These are phyloP conservation scores for Suillus subluteus DNA, from an alignment of 768 basidiomycete genomes.

Conservation along the genomic window DNA sequence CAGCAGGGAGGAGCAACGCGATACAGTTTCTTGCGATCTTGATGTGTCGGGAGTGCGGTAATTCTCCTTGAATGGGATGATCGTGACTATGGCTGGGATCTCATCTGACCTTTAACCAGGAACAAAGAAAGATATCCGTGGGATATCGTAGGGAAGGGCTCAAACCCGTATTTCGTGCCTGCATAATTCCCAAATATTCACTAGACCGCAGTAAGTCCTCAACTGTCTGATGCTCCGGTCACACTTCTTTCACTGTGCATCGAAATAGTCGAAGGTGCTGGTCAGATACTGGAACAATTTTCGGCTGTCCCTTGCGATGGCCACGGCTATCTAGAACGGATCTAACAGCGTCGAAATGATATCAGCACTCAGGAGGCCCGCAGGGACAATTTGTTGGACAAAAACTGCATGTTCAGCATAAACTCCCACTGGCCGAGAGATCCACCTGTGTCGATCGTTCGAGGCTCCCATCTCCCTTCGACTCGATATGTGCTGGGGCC, in stretches of 20 bases:
- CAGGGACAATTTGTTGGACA: slow-evolving; percentile 47
- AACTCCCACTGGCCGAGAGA: slow-evolving; percentile 57
- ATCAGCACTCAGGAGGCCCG: not conserved
- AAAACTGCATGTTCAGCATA: slow-evolving; percentile 64
- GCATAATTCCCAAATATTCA: slow-evolving; percentile 43
- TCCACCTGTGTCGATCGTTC: slow-evolving; percentile 59
- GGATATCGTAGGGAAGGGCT: slow-evolving; percentile 31
- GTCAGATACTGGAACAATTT: slow-evolving; percentile 27
- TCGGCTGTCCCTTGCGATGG: slow-evolving; percentile 42
- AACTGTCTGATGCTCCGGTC: slow-evolving; percentile 23
- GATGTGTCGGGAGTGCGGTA: slow-evolving; percentile 67
- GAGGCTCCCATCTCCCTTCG: slow-evolving; percentile 70
- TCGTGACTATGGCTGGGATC: slow-evolving; percentile 15
- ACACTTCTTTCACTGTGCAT: slow-evolving; percentile 41
- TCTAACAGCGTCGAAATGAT: slow-evolving; percentile 56
- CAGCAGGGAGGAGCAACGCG: slow-evolving; percentile 32
- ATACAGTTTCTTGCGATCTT: slow-evolving; percentile 47
- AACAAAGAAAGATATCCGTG: slow-evolving; percentile 53
- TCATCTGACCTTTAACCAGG: slow-evolving; percentile 34
- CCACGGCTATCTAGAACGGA: slow-evolving; percentile 26
- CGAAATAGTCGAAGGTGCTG: not conserved
- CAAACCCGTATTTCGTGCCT: slow-evolving; percentile 44
- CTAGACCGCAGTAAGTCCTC: slow-evolving; percentile 40
- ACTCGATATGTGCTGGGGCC: slow-evolving; percentile 45
- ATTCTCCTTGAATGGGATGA: slow-evolving; percentile 63